These are phyloP conservation scores for Pseudognaphalium luteoalbum DNA, from an alignment of 129 eudicot species.

Conservation along the genomic window DNA sequence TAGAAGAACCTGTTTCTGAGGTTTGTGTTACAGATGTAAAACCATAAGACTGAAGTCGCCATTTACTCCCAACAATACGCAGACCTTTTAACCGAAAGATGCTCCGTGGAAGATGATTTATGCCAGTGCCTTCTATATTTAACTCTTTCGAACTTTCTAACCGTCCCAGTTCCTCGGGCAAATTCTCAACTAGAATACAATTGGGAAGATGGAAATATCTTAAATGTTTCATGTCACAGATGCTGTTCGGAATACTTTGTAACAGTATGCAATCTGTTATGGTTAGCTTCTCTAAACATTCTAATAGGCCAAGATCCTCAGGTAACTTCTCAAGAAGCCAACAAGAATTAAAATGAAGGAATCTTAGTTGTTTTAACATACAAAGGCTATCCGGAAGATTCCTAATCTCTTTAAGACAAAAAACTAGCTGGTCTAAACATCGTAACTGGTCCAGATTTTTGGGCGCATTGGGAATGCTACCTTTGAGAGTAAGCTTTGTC, in stretches of 20 bases:
- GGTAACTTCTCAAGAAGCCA: slow-evolving; percentile 12
- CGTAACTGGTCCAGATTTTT: not conserved
- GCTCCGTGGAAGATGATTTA: slow-evolving; percentile 24
- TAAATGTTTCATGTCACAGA: not conserved
- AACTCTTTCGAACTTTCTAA: slow-evolving; percentile 8
- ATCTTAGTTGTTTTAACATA: not conserved
- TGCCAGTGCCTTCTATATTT: slow-evolving; percentile 11
- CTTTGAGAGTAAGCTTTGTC: not conserved
- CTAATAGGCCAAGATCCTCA: slow-evolving; percentile 11
- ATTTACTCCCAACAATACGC: not conserved
- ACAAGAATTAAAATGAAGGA: slow-evolving; percentile 1
- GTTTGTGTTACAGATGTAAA: not conserved
- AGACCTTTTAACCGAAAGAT: slow-evolving; percentile 9
- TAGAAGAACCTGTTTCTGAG: too few species aligned
- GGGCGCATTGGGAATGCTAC: not conserved
- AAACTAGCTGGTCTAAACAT: not conserved
- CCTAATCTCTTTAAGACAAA: not conserved
- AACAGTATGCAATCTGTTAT: not conserved
- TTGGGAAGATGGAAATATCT: not conserved
- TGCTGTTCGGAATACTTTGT: slow-evolving; percentile 8
- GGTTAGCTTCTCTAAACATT: slow-evolving; percentile 15
- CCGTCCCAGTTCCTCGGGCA: slow-evolving; percentile 21
- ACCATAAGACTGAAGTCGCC: not conserved
- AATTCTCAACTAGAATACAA: slow-evolving; percentile 12
- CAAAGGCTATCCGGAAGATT: not conserved